Percentiles rank a stretch among this genome's conserved stretches.
Conservation (phyloP, 352 stramenopile genomes). For the Blastocystis sp. region DNA sequence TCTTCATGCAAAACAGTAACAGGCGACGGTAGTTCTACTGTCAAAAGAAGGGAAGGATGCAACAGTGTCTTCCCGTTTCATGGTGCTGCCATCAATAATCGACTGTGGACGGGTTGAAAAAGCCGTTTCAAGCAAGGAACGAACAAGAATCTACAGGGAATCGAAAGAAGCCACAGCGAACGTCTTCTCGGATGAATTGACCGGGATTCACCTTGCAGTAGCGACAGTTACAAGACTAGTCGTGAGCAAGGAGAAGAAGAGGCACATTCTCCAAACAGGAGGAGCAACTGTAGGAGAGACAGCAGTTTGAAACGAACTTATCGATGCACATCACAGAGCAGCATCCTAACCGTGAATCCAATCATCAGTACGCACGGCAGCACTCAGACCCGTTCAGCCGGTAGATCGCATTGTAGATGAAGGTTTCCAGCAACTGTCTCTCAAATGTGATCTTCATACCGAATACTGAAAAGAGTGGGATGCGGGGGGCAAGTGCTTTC, state of each 20-base stretch:
- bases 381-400: background rate
- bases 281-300: constrained; percentile 23
- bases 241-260: background rate
- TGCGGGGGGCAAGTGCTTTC: too few species aligned
- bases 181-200: constrained; percentile 40
- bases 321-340: constrained; percentile 5
- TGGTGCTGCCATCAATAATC: constrained; percentile 6
- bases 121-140: constrained; percentile 7
- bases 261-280: constrained; percentile 2
- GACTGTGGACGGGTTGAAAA: background rate
- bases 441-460: background rate
- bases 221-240: constrained; percentile 2
- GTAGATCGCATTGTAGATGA: background rate
- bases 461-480: too few species aligned
- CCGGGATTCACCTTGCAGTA: background rate
- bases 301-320: constrained; percentile 53
- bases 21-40: constrained; percentile 22
- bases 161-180: background rate
- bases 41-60: background rate
- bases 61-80: constrained; percentile 2
- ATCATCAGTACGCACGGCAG: background rate
- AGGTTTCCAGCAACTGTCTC: background rate
- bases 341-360: background rate
- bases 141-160: constrained; percentile 41
- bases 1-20: constrained; percentile 41